phyloP scores from a whole-genome alignment of 1,139 yeast genomes.

The Pichia sp. region DNA sequence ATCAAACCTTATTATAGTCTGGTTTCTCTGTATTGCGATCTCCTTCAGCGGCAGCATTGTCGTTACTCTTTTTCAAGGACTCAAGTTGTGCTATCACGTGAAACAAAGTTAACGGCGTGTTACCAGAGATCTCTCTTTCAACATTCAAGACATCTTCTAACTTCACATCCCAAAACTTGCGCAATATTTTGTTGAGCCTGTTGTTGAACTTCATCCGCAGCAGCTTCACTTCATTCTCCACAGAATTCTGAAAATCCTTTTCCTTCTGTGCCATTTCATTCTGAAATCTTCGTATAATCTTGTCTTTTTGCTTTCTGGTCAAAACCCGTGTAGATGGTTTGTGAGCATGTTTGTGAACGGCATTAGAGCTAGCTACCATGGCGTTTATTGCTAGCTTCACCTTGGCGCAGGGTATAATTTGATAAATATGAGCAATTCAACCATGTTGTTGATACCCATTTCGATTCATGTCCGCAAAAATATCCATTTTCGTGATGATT shows the following conservation, averaged over 20 bases:
- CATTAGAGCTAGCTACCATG: not conserved
- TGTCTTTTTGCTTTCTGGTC: slow-evolving; percentile 38
- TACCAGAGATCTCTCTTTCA: slow-evolving; percentile 39
- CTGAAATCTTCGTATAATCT: slow-evolving; percentile 33
- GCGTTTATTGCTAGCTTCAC: not conserved
- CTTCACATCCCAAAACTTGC: slow-evolving; percentile 40
- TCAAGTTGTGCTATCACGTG: slow-evolving; percentile 35
- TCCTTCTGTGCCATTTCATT: slow-evolving; percentile 26
- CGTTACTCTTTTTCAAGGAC: slow-evolving; percentile 27
- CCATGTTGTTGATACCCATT: not conserved
- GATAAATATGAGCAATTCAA: no score
- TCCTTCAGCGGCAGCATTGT: not conserved
- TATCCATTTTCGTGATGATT: not conserved
- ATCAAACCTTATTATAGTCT: not conserved
- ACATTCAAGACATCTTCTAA: slow-evolving; percentile 37
- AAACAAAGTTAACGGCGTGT: slow-evolving; percentile 32
- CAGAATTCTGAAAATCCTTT: slow-evolving; percentile 30
- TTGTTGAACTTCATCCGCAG: slow-evolving; percentile 32
- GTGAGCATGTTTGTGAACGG: not conserved
- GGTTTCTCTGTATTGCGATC: not conserved
- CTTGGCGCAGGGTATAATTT: no score
- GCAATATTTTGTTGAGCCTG: slow-evolving; percentile 38
- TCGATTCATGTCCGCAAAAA: not conserved
- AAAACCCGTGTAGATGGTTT: slow-evolving; percentile 17
- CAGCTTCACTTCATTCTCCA: slow-evolving; percentile 33